Conservation (phyloP, 768 basidiomycete genomes). For the Tylopilus intermedius region DNA sequence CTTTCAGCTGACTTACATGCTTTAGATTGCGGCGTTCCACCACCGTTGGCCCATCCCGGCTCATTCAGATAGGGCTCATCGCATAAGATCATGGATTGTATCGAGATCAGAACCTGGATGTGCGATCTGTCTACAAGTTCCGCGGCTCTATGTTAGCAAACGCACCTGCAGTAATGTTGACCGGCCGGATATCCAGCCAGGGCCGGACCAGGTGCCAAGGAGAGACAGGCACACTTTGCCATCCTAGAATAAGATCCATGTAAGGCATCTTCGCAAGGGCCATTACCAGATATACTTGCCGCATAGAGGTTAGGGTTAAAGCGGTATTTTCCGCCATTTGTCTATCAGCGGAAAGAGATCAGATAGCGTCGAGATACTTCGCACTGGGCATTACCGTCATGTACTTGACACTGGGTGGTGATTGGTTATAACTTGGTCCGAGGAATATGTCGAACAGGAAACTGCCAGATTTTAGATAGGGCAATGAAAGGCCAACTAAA, state of each 20-base stretch:
- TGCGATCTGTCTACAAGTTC: not conserved
- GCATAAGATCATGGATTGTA: conserved; percentile 94
- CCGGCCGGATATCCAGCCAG: conserved; percentile 88
- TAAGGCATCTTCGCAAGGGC: not conserved
- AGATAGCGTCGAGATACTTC: conserved; percentile 5
- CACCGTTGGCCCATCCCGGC: conserved; percentile 76
- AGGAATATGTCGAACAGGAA: conserved; percentile 91
- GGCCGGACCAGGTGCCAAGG: conserved; percentile 89
- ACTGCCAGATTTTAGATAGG: conserved; percentile 28
- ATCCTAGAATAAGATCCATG: conserved; percentile 44
- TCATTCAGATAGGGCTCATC: conserved; percentile 92
- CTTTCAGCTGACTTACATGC: conserved; percentile 51
- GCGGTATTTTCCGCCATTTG: conserved; percentile 81
- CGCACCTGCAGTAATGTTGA: conserved; percentile 82
- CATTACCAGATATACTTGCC: conserved; percentile 37
- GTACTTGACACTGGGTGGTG: conserved; percentile 72
- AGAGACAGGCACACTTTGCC: conserved; percentile 93
- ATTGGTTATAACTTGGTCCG: conserved; percentile 81
- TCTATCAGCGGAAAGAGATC: conserved; percentile 32
- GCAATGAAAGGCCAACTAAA: not conserved
- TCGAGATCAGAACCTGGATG: conserved; percentile 74
- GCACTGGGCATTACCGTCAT: conserved; percentile 42
- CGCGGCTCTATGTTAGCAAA: not conserved
- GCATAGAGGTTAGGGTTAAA: conserved; percentile 96
- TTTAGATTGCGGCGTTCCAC: conserved; percentile 68